Evolutionary conservation across 768 basidiomycete species (phyloP).

Genomic region (Cystobasidium tubakii): DNA sequence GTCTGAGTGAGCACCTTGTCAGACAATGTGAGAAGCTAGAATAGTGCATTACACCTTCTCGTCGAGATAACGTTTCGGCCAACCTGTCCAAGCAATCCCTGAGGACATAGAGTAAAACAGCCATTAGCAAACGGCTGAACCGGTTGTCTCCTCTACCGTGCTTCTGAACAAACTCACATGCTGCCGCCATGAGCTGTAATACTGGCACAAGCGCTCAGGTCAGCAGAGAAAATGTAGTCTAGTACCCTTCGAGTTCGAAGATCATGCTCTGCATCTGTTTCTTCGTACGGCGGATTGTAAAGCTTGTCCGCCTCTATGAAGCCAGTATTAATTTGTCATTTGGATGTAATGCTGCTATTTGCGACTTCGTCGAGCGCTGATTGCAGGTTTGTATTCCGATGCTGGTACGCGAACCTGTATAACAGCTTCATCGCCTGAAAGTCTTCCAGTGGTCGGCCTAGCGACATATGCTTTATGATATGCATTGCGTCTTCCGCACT

Average conservation of each 20-base stretch:
- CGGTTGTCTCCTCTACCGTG: too few species aligned
- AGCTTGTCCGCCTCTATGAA: constrained; percentile 46
- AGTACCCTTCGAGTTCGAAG: constrained; percentile 40
- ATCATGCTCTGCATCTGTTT: constrained; percentile 39
- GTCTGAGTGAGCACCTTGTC: neutral
- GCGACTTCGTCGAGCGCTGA: constrained; percentile 41
- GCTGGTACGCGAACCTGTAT: neutral
- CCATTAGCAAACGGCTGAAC: too few species aligned
- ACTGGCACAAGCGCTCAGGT: constrained; percentile 41
- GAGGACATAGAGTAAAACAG: too few species aligned
- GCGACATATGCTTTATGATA: constrained; percentile 3
- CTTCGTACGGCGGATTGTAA: constrained; percentile 41
- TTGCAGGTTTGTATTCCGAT: constrained; percentile 42
- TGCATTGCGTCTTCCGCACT: neutral
- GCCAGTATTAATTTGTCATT: constrained; percentile 42
- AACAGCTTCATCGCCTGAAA: neutral
- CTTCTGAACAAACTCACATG: constrained; percentile 37
- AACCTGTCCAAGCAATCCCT: too few species aligned
- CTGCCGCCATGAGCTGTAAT: constrained; percentile 47
- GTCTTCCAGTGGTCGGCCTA: neutral
- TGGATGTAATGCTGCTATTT: constrained; percentile 36
- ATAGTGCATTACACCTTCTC: neutral
- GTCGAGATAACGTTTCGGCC: too few species aligned
- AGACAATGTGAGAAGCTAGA: neutral
- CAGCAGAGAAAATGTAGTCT: constrained; percentile 44